phyloP scores from a whole-genome alignment of 371 early-diverging fungal species.

The Mortierella sp. region DNA sequence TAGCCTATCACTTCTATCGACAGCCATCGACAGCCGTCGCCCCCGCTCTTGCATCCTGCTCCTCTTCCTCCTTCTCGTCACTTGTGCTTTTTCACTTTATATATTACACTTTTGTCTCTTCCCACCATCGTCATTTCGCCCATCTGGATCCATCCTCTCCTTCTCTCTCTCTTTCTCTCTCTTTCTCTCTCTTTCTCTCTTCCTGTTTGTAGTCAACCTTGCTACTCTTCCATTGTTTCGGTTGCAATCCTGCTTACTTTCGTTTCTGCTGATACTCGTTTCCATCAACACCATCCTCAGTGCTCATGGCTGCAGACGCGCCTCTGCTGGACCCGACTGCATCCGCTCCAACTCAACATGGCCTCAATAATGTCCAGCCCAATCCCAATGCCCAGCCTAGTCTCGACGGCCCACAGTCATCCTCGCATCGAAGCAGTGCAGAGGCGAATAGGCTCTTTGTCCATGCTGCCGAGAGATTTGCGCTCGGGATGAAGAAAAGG shows the following conservation, averaged over 20 bases:
- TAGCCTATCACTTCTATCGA: neutral
- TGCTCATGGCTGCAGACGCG: neutral
- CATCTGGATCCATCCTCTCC: neutral
- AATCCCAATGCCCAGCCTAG: too few relatives aligned
- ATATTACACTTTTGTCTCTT: neutral
- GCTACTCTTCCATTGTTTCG: too few relatives aligned
- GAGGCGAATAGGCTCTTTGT: too few relatives aligned
- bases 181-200: neutral
- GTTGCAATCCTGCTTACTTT: neutral
- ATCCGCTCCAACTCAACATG: too few relatives aligned
- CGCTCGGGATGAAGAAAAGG: conserved; percentile 22
- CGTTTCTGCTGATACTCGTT: neutral
- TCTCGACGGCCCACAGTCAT: too few relatives aligned
- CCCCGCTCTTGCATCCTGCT: neutral
- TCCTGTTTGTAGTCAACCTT: too few relatives aligned
- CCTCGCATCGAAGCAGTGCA: too few relatives aligned
- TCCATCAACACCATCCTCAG: conserved; percentile 6
- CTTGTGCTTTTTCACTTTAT: too few relatives aligned
- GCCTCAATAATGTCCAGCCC: too few relatives aligned
- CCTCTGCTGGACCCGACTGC: too few relatives aligned
- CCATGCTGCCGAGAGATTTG: conserved; percentile 23
- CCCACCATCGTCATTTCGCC: neutral
- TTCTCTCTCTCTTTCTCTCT: neutral
- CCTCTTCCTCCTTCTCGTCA: neutral
- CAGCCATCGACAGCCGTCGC: neutral